Percentiles rank a stretch among this genome's conserved stretches.
phyloP scores from a whole-genome alignment of 2,329 filamentous ascomycete species.

The Thyridium curvatum region DNA sequence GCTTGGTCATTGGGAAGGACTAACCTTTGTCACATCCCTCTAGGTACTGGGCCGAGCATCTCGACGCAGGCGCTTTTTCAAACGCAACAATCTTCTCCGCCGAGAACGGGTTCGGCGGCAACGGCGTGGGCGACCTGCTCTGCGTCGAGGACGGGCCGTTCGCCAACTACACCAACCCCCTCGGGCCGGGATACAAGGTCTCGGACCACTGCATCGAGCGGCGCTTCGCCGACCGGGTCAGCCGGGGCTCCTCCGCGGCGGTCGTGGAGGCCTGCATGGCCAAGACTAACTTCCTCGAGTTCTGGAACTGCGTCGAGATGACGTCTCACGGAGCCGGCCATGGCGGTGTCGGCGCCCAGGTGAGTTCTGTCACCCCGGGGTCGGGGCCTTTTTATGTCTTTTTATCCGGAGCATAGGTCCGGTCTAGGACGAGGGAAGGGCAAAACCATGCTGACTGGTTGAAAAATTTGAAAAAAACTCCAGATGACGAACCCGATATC shows the following conservation, averaged over 20 bases:
- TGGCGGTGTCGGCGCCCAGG: slow-evolving; percentile 1
- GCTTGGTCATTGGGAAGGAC: no score
- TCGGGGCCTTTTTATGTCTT: no score
- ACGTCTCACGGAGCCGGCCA: neutral
- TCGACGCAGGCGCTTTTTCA: slow-evolving; percentile 8
- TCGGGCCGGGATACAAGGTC: neutral
- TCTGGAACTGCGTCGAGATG: neutral
- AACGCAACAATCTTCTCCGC: slow-evolving; percentile 2
- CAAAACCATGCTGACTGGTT: no score
- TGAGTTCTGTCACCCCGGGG: neutral
- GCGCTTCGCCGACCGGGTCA: neutral
- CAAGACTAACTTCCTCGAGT: neutral
- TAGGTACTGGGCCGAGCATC: slow-evolving; percentile 10
- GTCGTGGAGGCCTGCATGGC: neutral
- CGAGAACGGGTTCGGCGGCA: slow-evolving; percentile 1
- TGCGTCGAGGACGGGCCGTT: slow-evolving; percentile 1
- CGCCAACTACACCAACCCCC: neutral
- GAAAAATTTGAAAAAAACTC: no score
- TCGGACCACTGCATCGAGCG: slow-evolving; percentile 1
- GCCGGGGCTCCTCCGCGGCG: neutral
- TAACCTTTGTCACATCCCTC: no score
- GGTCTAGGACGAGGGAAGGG: no score
- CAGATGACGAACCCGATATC: neutral
- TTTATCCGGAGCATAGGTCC: no score
- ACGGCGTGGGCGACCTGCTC: neutral